phyloP scores from a whole-genome alignment of 2,329 filamentous ascomycete genomes.

The Escovopsis sp. region DNA sequence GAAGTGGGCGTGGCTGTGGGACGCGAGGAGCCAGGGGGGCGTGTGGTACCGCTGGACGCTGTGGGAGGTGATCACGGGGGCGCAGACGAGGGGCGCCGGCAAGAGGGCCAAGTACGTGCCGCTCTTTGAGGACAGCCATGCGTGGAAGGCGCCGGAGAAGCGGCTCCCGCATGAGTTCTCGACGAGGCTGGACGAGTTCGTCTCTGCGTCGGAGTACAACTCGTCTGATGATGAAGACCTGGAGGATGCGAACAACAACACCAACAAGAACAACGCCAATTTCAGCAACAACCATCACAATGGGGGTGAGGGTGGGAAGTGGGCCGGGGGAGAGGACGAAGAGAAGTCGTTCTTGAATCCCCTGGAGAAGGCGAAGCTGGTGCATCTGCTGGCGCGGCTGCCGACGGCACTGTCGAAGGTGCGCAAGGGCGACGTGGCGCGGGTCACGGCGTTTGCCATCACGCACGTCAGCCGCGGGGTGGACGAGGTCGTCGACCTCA shows the following conservation, averaged over 20 bases:
- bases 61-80: conserved; percentile 70
- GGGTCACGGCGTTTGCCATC: conserved; percentile 78
- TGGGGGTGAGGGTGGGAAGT: too few species aligned
- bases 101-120: conserved; percentile 39
- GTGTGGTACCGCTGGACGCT: conserved; percentile 89
- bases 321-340: conserved; percentile 25
- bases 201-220: conserved; percentile 72
- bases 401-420: conserved; percentile 61
- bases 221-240: conserved; percentile 71
- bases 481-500: conserved; percentile 81
- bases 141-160: conserved; percentile 64
- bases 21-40: conserved; percentile 61
- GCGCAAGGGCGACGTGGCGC: conserved; percentile 71
- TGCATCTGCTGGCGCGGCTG: conserved; percentile 68
- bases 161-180: conserved; percentile 68
- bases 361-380: conserved; percentile 67
- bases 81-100: conserved; percentile 24
- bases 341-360: conserved; percentile 62
- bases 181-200: conserved; percentile 61
- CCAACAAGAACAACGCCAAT: too few species aligned
- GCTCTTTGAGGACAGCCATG: conserved; percentile 61
- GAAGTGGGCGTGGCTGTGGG: conserved; percentile 90
- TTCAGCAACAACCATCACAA: conserved; percentile 18
- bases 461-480: conserved; percentile 71
- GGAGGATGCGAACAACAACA: conserved; percentile 37